phyloP scores from a whole-genome alignment of 2,329 filamentous ascomycete species.

The Setomelanomma holmii region DNA sequence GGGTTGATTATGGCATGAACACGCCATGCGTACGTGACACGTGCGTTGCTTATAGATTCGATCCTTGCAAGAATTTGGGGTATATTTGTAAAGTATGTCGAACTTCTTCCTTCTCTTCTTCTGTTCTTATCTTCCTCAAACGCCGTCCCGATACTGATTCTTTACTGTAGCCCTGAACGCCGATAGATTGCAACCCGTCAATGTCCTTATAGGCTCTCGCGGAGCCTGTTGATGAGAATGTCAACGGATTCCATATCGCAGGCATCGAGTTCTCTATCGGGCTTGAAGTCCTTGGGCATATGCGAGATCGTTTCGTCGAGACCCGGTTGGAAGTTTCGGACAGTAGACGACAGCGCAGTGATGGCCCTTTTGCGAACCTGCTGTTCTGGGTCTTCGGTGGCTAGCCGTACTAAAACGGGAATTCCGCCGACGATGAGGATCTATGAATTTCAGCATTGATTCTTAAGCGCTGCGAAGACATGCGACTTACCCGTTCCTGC shows the following conservation, averaged over 20 bases:
- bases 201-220: constrained; percentile 23
- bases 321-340: constrained; percentile 86
- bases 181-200: constrained; percentile 25
- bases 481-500: constrained; percentile 70
- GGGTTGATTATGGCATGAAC: too few species aligned
- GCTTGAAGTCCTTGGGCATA: constrained; percentile 67
- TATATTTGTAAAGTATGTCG: constrained; percentile 7
- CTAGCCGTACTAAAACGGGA: constrained; percentile 71
- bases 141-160: constrained; percentile 28
- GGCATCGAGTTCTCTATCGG: constrained; percentile 73
- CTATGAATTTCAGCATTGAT: constrained; percentile 39
- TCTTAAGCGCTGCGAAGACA: neutral
- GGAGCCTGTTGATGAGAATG: constrained; percentile 70
- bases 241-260: constrained; percentile 88
- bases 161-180: constrained; percentile 28
- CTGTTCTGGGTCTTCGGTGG: constrained; percentile 64
- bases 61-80: neutral
- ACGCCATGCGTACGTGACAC: too few species aligned
- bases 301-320: constrained; percentile 71
- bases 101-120: neutral
- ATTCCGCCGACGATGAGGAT: constrained; percentile 70
- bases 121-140: neutral
- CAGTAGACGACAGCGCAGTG: constrained; percentile 83
- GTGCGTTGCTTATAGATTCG: neutral
- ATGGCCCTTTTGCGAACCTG: constrained; percentile 84